These are phyloP conservation scores for Bipolaris victoriae DNA, from an alignment of 2,329 filamentous ascomycete genomes.

Conservation along the genomic window DNA sequence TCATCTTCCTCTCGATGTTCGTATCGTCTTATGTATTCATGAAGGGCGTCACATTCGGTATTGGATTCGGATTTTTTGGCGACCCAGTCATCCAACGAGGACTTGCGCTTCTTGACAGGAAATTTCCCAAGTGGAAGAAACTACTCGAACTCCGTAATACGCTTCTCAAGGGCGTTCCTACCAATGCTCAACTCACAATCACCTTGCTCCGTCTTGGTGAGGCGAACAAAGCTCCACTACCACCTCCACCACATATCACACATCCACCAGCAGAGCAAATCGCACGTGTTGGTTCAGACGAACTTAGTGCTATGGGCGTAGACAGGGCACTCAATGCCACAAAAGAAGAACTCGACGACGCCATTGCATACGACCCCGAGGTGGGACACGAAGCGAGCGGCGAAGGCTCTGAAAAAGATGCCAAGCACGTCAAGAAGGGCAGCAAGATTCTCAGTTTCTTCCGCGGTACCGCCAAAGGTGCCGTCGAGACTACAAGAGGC, in stretches of 20 bases:
- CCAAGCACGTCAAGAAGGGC: slow-evolving; percentile 56
- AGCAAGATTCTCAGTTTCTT: slow-evolving; percentile 67
- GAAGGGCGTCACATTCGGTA: slow-evolving; percentile 69
- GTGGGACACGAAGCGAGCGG: slow-evolving; percentile 58
- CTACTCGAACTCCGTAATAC: slow-evolving; percentile 76
- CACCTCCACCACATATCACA: slow-evolving; percentile 60
- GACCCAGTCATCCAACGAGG: slow-evolving; percentile 72
- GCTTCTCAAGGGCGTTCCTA: slow-evolving; percentile 80
- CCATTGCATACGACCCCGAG: slow-evolving; percentile 57
- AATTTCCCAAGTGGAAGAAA: slow-evolving; percentile 75
- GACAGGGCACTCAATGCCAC: slow-evolving; percentile 66
- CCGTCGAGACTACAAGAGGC: slow-evolving; percentile 73
- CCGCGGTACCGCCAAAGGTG: slow-evolving; percentile 72
- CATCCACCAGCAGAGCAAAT: slow-evolving; percentile 57
- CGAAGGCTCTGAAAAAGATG: slow-evolving; percentile 57
- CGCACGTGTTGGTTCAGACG: slow-evolving; percentile 56
- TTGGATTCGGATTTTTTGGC: slow-evolving; percentile 81
- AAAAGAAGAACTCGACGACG: slow-evolving; percentile 68
- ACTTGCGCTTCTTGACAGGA: slow-evolving; percentile 64
- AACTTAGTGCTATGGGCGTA: slow-evolving; percentile 60
- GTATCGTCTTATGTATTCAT: slow-evolving; percentile 58
- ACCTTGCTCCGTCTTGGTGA: slow-evolving; percentile 84
- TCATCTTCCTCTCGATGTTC: slow-evolving; percentile 53
- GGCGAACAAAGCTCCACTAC: slow-evolving; percentile 78
- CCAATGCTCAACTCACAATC: slow-evolving; percentile 81